Conservation (phyloP, 352 stramenopile genomes). For the Phytophthora brassicae region DNA sequence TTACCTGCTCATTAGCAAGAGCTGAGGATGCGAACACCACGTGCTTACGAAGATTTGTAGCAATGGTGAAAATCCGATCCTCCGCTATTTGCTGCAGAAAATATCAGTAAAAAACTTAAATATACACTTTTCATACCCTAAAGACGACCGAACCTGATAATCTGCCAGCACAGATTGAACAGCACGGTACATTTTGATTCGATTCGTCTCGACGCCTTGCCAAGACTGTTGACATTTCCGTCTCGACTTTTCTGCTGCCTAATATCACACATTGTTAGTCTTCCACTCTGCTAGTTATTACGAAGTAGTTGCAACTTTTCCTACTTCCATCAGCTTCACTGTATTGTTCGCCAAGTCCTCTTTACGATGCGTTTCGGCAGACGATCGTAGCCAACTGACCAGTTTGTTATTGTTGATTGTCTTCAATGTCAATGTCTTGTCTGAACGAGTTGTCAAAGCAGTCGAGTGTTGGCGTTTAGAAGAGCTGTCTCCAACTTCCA, state of each 20-base stretch:
- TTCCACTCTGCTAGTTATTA: too few relatives aligned
- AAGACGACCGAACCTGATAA: constrained; percentile 55
- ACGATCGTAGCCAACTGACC: constrained; percentile 75
- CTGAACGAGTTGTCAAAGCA: not conserved
- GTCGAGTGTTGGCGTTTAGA: constrained; percentile 8
- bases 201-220: constrained; percentile 59
- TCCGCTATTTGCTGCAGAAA: constrained; percentile 73
- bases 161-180: constrained; percentile 76
- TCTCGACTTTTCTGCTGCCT: constrained; percentile 64
- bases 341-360: constrained; percentile 62
- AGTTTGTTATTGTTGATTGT: constrained; percentile 75
- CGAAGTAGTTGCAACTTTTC: too few relatives aligned
- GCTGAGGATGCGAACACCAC: constrained; percentile 80
- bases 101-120: not conserved
- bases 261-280: not conserved
- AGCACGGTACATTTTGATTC: constrained; percentile 66
- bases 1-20: constrained; percentile 82
- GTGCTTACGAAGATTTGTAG: constrained; percentile 79
- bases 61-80: constrained; percentile 66
- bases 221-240: constrained; percentile 67
- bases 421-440: constrained; percentile 23
- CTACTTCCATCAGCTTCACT: constrained; percentile 65
- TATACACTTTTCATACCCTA: too few relatives aligned
- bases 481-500: constrained; percentile 29
- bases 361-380: constrained; percentile 62